Percentiles rank a stretch among this genome's conserved stretches.
These are phyloP conservation scores for Neocallimastix lanati DNA, from an alignment of 192 early-diverging fungal genomes.

Conservation along the genomic window DNA sequence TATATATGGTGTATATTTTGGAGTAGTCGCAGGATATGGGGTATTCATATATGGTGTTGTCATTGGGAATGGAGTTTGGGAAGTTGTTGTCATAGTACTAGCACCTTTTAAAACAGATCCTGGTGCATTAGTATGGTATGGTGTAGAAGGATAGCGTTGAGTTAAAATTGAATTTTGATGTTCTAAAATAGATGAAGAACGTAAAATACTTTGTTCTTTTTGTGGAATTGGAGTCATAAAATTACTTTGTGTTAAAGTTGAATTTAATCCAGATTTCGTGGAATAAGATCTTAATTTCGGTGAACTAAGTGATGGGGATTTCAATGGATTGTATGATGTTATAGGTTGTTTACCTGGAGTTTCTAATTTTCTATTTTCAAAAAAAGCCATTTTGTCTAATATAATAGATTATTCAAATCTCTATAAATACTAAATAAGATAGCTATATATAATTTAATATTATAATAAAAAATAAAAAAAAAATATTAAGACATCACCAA, in stretches of 20 bases:
- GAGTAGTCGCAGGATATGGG: background rate
- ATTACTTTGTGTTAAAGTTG: background rate
- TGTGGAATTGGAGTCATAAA: background rate
- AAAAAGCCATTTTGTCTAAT: background rate
- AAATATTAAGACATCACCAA: no score
- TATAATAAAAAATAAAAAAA: no score
- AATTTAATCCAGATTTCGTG: background rate
- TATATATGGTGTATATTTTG: background rate
- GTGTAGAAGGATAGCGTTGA: background rate
- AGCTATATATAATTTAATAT: no score
- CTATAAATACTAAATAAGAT: no score
- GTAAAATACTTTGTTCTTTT: background rate
- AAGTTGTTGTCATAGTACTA: background rate
- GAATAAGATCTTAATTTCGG: background rate
- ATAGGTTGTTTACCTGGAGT: background rate
- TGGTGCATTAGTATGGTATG: background rate
- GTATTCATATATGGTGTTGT: background rate
- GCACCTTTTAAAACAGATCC: background rate
- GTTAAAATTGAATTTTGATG: background rate
- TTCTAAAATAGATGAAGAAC: background rate
- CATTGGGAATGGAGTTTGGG: background rate
- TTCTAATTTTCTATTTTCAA: background rate
- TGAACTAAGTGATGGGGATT: background rate
- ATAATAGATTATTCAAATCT: no score
- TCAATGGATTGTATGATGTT: background rate